These are phyloP conservation scores for Magnaporthiopsis incrustans DNA, from an alignment of 2,329 filamentous ascomycete genomes.

Conservation along the genomic window DNA sequence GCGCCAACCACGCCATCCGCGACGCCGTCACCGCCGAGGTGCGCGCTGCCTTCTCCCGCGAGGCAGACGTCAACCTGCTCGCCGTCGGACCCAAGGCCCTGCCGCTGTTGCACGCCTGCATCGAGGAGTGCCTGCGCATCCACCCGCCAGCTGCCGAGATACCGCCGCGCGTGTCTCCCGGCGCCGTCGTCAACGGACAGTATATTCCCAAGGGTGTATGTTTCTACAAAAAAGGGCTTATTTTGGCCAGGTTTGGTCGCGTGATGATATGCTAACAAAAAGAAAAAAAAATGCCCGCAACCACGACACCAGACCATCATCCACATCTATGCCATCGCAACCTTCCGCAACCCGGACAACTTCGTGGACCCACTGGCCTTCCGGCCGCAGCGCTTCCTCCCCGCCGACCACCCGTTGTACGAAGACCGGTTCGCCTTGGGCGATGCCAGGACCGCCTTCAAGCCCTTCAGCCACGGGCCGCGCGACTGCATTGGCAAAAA, in stretches of 20 bases:
- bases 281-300: not conserved
- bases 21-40: not conserved
- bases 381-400: constrained; percentile 2
- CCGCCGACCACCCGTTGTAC: not conserved
- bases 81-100: not conserved
- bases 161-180: not conserved
- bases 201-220: not conserved
- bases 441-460: not conserved
- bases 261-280: not conserved
- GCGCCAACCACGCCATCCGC: constrained; percentile 17
- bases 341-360: not conserved
- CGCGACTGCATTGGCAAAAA: constrained; percentile 5
- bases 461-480: constrained; percentile 4
- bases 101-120: constrained; percentile 24
- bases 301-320: not conserved
- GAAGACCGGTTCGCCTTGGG: not conserved
- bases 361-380: not conserved
- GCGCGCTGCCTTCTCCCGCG: not conserved
- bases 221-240: not conserved
- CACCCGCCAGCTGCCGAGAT: constrained; percentile 23
- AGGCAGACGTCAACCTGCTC: not conserved
- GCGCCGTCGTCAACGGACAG: not conserved
- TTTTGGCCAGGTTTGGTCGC: no score
- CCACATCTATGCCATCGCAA: not conserved
- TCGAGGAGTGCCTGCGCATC: constrained; percentile 26